Evolutionary conservation across 371 early-diverging fungal genomes (phyloP).

Genomic region (Apophysomyces variabilis): DNA sequence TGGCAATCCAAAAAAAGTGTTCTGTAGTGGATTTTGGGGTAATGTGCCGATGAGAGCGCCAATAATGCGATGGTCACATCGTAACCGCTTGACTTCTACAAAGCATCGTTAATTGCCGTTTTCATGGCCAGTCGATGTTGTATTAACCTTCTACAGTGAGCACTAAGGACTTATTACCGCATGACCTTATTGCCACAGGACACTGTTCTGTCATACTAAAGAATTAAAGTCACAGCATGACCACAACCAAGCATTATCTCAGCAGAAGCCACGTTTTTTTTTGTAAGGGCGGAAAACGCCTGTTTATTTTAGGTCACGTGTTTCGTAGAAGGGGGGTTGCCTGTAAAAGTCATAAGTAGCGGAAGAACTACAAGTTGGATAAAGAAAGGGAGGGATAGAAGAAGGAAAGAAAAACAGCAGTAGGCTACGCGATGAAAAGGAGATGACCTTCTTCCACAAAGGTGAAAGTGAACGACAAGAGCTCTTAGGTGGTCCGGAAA

Average conservation of each 20-base stretch:
- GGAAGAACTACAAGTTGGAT: too few species aligned
- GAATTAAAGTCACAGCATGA: not conserved
- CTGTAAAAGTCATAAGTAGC: too few species aligned
- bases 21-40: slow-evolving; percentile 59
- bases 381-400: too few species aligned
- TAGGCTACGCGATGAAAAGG: not conserved
- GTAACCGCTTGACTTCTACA: slow-evolving; percentile 44
- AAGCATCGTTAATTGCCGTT: not conserved
- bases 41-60: slow-evolving; percentile 60
- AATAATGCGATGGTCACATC: slow-evolving; percentile 56
- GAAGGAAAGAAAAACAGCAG: too few species aligned
- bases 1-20: slow-evolving; percentile 58
- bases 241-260: too few species aligned
- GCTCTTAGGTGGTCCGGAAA: not conserved
- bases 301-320: too few species aligned
- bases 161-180: slow-evolving; percentile 21
- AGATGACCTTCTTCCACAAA: not conserved
- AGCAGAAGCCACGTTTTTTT: too few species aligned
- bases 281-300: too few species aligned
- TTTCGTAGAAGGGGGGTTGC: too few species aligned
- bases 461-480: not conserved
- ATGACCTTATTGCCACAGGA: slow-evolving; percentile 2
- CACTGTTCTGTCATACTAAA: not conserved
- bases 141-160: slow-evolving; percentile 22
- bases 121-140: not conserved